Conservation (phyloP, 495 filamentous ascomycete species). For the Penicillium flavigenum region DNA sequence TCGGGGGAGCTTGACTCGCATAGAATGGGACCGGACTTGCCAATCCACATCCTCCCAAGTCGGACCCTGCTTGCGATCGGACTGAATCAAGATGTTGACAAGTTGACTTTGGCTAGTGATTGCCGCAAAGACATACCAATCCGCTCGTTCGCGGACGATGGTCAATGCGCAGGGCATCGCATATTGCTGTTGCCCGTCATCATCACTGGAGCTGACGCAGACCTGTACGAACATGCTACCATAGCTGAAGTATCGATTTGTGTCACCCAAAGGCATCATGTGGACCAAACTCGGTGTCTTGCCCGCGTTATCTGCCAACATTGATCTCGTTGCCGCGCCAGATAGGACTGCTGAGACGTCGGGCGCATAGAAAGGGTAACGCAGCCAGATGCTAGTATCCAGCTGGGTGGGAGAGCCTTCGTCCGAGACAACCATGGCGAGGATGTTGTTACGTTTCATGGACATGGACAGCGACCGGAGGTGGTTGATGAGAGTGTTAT, state of each 20-base stretch:
- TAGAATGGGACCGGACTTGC: slow-evolving; percentile 58
- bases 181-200: slow-evolving; percentile 57
- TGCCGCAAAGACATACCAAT: slow-evolving; percentile 64
- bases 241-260: slow-evolving; percentile 66
- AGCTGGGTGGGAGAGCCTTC: slow-evolving; percentile 61
- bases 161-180: slow-evolving; percentile 71
- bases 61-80: slow-evolving; percentile 62
- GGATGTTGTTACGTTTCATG: slow-evolving; percentile 75
- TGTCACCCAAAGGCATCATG: slow-evolving; percentile 74
- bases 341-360: slow-evolving; percentile 66
- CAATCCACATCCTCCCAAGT: slow-evolving; percentile 80
- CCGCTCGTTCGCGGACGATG: slow-evolving; percentile 63
- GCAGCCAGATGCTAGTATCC: slow-evolving; percentile 72
- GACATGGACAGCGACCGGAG: slow-evolving; percentile 72
- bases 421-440: slow-evolving; percentile 52
- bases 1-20: slow-evolving; percentile 65
- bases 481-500: slow-evolving; percentile 57
- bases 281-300: slow-evolving; percentile 53
- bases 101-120: slow-evolving; percentile 74
- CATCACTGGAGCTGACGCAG: slow-evolving; percentile 63
- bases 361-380: slow-evolving; percentile 66
- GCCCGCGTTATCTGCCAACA: slow-evolving; percentile 39
- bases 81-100: slow-evolving; percentile 71
- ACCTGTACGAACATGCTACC: slow-evolving; percentile 69
- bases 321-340: slow-evolving; percentile 54